phyloP scores from a whole-genome alignment of 345 rosid genomes.

The Corchorus olitorius region DNA sequence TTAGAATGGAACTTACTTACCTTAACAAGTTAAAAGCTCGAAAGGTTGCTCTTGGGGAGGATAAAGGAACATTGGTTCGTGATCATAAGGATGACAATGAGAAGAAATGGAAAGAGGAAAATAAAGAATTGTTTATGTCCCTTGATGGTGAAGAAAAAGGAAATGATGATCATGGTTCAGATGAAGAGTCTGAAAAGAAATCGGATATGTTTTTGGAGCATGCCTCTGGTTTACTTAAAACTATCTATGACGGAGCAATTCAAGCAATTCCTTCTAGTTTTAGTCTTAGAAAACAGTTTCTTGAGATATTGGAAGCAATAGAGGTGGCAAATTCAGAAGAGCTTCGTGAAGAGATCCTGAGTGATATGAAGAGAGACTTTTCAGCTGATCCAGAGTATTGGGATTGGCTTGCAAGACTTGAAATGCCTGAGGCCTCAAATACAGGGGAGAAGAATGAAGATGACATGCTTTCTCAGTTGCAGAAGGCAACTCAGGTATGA shows the following conservation, averaged over 20 bases:
- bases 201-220: constrained; percentile 61
- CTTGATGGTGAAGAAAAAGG: constrained; percentile 50
- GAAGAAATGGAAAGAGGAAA: constrained; percentile 69
- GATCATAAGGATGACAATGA: constrained; percentile 38
- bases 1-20: constrained; percentile 88
- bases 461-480: constrained; percentile 35
- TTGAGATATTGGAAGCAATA: constrained; percentile 74
- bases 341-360: constrained; percentile 54
- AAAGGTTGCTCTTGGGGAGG: constrained; percentile 82
- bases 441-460: constrained; percentile 30
- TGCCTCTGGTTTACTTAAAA: constrained; percentile 60
- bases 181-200: constrained; percentile 45
- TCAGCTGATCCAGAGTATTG: constrained; percentile 66
- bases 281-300: constrained; percentile 63
- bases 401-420: constrained; percentile 91
- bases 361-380: constrained; percentile 82
- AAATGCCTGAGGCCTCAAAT: constrained; percentile 39
- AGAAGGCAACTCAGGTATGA: constrained; percentile 71
- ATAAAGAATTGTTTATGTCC: constrained; percentile 67
- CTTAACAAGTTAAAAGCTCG: constrained; percentile 83
- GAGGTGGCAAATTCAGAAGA: constrained; percentile 69
- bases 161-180: constrained; percentile 32
- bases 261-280: constrained; percentile 75
- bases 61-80: constrained; percentile 55
- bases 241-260: constrained; percentile 68